Conservation (phyloP, 2,329 filamentous ascomycete species). For the Claviceps cyperi region DNA sequence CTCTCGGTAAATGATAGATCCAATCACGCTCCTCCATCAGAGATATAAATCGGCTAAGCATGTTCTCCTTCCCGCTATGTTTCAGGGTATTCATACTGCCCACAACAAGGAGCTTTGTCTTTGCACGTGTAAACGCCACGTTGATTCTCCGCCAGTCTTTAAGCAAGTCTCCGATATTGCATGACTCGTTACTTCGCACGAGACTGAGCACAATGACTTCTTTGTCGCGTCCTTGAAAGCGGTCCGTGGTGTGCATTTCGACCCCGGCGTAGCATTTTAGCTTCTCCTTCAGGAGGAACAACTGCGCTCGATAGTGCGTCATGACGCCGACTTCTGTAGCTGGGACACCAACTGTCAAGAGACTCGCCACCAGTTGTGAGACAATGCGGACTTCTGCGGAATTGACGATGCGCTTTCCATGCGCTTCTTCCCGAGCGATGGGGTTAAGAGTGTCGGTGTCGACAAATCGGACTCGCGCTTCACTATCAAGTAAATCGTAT, state of each 20-base stretch:
- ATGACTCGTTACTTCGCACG: constrained; percentile 71
- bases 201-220: constrained; percentile 78
- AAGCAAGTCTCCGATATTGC: constrained; percentile 77
- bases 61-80: constrained; percentile 54
- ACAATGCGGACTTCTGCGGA: constrained; percentile 65
- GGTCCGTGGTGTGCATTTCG: constrained; percentile 94
- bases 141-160: constrained; percentile 90
- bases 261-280: constrained; percentile 49
- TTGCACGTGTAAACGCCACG: constrained; percentile 84
- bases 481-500: constrained; percentile 51
- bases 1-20: constrained; percentile 56
- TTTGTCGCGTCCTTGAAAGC: constrained; percentile 93
- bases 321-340: constrained; percentile 78
- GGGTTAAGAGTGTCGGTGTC: constrained; percentile 69
- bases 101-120: constrained; percentile 79
- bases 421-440: constrained; percentile 52
- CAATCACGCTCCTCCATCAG: constrained; percentile 69
- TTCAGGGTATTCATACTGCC: constrained; percentile 72
- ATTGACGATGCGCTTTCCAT: constrained; percentile 81
- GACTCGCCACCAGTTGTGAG: constrained; percentile 63
- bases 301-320: constrained; percentile 89
- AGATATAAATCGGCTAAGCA: constrained; percentile 60
- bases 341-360: constrained; percentile 63
- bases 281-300: constrained; percentile 64
- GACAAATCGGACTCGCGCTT: constrained; percentile 66